Evolutionary conservation across 140 eudicot genomes (phyloP).

Genomic region (Oenanthe javanica): DNA sequence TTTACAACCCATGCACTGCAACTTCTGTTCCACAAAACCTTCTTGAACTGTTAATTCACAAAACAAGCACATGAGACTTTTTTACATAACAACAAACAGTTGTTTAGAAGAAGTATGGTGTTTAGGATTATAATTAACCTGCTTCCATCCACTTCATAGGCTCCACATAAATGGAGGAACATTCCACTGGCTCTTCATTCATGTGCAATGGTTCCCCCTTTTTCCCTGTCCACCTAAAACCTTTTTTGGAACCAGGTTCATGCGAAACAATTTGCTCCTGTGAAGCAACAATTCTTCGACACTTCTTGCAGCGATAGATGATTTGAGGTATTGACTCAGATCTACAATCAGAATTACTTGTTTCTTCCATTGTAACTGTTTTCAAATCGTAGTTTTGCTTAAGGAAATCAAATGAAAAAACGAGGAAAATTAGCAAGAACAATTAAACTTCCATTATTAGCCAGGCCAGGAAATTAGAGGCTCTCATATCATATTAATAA

Average conservation of each 20-base stretch:
- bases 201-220: constrained; percentile 18
- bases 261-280: constrained; percentile 61
- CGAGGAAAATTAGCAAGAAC: not conserved
- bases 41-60: constrained; percentile 46
- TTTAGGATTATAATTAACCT: constrained; percentile 26
- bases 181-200: constrained; percentile 32
- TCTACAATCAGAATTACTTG: constrained; percentile 21
- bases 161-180: constrained; percentile 85
- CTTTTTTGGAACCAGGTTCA: constrained; percentile 54
- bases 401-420: not conserved
- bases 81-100: not conserved
- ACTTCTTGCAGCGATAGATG: constrained; percentile 77
- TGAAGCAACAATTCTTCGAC: constrained; percentile 82
- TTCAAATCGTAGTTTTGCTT: not conserved
- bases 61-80: not conserved
- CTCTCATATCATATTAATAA: not conserved
- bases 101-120: not conserved
- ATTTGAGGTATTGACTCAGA: constrained; percentile 36
- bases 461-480: not conserved
- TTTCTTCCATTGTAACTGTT: constrained; percentile 24
- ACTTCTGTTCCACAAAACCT: constrained; percentile 66
- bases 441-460: not conserved
- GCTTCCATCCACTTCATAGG: constrained; percentile 98
- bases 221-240: constrained; percentile 69
- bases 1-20: constrained; percentile 77